Percentiles rank a stretch among this genome's conserved stretches.
Conservation (phyloP, 2,329 filamentous ascomycete genomes). For the Fusarium sp. region DNA sequence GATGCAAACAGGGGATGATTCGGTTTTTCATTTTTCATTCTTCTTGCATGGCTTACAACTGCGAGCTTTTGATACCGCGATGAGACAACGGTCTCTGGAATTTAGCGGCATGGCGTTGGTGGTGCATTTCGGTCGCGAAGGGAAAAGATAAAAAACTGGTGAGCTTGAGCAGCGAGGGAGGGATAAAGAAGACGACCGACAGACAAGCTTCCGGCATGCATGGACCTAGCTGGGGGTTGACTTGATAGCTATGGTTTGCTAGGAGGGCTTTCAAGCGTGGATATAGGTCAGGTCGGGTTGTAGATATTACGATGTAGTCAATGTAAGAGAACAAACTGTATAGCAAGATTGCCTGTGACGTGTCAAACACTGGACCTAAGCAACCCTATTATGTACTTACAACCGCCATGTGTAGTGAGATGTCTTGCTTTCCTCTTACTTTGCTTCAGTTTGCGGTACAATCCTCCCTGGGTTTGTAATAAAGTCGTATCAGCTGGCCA, state of each 20-base stretch:
- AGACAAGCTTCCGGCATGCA: background rate
- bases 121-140: slow-evolving; percentile 39
- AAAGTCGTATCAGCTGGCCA: too few relatives aligned
- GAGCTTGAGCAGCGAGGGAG: background rate
- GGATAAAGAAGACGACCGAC: background rate
- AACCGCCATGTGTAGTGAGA: too few relatives aligned
- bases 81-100: slow-evolving; percentile 41
- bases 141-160: slow-evolving; percentile 19
- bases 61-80: slow-evolving; percentile 42
- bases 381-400: background rate
- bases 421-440: too few relatives aligned
- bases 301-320: slow-evolving; percentile 26
- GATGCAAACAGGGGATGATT: slow-evolving; percentile 8
- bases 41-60: slow-evolving; percentile 25
- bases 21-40: slow-evolving; percentile 7
- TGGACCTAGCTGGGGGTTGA: background rate
- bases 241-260: background rate
- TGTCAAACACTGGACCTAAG: background rate
- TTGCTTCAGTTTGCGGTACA: too few relatives aligned
- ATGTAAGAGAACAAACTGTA: slow-evolving; percentile 16
- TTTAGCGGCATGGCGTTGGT: slow-evolving; percentile 46
- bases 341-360: background rate
- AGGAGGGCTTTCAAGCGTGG: background rate
- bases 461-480: too few relatives aligned
- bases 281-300: slow-evolving; percentile 1